Percentiles rank a stretch among this genome's conserved stretches.
Conservation (phyloP, 2,329 filamentous ascomycete genomes). For the Myriosclerotinia curreyana region DNA sequence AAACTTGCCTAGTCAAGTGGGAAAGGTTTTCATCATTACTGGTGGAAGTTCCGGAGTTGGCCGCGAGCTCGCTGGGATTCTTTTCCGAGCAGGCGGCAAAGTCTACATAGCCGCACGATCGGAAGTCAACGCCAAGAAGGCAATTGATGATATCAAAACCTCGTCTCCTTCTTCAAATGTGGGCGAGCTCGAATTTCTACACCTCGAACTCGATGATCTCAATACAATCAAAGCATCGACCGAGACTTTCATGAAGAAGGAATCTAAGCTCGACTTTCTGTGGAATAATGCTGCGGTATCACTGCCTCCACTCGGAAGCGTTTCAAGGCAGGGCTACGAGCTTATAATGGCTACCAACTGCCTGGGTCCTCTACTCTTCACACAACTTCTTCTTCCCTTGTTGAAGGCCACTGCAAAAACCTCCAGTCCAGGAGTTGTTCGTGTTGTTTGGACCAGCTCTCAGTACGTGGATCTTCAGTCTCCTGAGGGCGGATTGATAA, state of each 20-base stretch:
- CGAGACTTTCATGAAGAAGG: slow-evolving; percentile 38
- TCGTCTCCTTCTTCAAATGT: slow-evolving; percentile 22
- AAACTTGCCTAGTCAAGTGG: slow-evolving; percentile 41
- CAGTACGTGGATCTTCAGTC: slow-evolving; percentile 16
- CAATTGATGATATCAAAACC: slow-evolving; percentile 35
- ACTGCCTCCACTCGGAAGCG: slow-evolving; percentile 27
- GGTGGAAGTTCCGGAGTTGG: slow-evolving; percentile 40
- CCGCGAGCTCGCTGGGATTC: slow-evolving; percentile 46
- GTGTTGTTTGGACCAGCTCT: slow-evolving; percentile 27
- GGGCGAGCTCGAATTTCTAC: slow-evolving; percentile 38
- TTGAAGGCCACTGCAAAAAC: slow-evolving; percentile 34
- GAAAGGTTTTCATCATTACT: slow-evolving; percentile 45
- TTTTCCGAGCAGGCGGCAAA: slow-evolving; percentile 49
- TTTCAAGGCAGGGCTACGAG: slow-evolving; percentile 25
- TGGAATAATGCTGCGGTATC: slow-evolving; percentile 42
- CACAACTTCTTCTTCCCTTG: slow-evolving; percentile 41
- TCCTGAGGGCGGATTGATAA: slow-evolving; percentile 5
- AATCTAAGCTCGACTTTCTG: slow-evolving; percentile 42
- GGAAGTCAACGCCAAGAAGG: slow-evolving; percentile 39
- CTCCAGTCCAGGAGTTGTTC: slow-evolving; percentile 7
- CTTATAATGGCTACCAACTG: slow-evolving; percentile 25
- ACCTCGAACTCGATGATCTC: slow-evolving; percentile 41
- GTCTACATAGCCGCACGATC: slow-evolving; percentile 49
- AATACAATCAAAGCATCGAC: slow-evolving; percentile 40
- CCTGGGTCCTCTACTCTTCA: slow-evolving; percentile 28